A percentile compares a stretch with the other conserved stretches of the same genome.
Evolutionary conservation across 768 basidiomycete species (phyloP).

Genomic region (Lactarius trivialis): DNA sequence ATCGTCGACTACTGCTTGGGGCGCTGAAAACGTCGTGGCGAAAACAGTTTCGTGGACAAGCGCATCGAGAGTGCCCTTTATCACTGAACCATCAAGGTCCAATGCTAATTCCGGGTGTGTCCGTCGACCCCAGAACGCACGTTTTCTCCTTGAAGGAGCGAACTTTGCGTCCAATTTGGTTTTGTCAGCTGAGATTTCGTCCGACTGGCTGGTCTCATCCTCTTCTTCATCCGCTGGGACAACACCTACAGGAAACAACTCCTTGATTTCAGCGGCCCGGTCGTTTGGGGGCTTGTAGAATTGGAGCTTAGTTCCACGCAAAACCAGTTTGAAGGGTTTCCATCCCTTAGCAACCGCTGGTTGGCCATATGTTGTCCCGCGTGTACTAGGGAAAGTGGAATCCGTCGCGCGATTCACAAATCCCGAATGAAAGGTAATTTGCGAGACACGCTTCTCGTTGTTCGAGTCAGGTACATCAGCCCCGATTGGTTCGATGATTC

Average conservation of each 20-base stretch:
- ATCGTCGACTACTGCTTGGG: conserved; percentile 8
- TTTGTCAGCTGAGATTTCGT: conserved; percentile 25
- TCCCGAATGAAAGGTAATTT: conserved; percentile 68
- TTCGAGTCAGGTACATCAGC: conserved; percentile 28
- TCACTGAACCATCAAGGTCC: conserved; percentile 36
- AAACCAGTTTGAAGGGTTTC: conserved; percentile 81
- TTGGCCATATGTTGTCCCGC: conserved; percentile 26
- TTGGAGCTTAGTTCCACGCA: conserved; percentile 79
- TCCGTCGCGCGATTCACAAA: conserved; percentile 67
- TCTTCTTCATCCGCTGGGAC: conserved; percentile 50
- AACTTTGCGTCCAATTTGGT: conserved; percentile 33
- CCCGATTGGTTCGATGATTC: conserved; percentile 37
- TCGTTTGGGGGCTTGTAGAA: conserved; percentile 83
- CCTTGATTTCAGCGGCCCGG: conserved; percentile 53
- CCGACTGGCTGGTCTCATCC: conserved; percentile 31
- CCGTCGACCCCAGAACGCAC: conserved; percentile 71
- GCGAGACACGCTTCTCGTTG: conserved; percentile 56
- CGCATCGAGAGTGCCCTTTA: conserved; percentile 70
- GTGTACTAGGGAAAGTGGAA: conserved; percentile 34
- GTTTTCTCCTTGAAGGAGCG: conserved; percentile 43
- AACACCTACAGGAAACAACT: conserved; percentile 64
- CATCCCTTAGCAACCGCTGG: conserved; percentile 50
- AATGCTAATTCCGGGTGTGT: conserved; percentile 66
- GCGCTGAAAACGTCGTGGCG: conserved; percentile 51
- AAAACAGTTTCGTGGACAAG: conserved; percentile 78